Evolutionary conservation across 2,329 filamentous ascomycete species (phyloP).

Genomic region (Aspergillus sp.): DNA sequence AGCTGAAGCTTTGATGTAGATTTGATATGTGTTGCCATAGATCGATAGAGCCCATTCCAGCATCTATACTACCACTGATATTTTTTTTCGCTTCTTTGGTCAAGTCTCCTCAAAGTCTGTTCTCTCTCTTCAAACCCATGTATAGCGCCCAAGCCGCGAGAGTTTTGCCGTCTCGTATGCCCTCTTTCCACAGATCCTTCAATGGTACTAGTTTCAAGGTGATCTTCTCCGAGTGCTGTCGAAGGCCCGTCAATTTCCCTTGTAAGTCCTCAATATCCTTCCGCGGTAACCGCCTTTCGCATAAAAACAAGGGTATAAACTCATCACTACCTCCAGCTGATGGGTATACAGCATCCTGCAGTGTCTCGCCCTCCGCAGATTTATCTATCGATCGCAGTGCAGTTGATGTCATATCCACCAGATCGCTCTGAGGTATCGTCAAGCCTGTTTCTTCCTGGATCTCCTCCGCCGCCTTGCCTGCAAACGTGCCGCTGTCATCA

Average conservation of each 20-base stretch:
- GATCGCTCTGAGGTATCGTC: constrained; percentile 49
- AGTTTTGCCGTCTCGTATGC: constrained; percentile 56
- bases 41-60: constrained; percentile 2
- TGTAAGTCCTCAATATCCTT: constrained; percentile 51
- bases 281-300: constrained; percentile 52
- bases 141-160: constrained; percentile 58
- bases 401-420: constrained; percentile 56
- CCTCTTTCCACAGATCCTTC: constrained; percentile 54
- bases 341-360: constrained; percentile 55
- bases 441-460: constrained; percentile 59
- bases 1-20: constrained; percentile 27
- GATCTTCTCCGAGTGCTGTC: constrained; percentile 59
- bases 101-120: constrained; percentile 36
- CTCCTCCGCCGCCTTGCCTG: constrained; percentile 57
- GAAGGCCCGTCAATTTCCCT: constrained; percentile 55
- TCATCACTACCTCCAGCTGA: constrained; percentile 59
- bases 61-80: background rate
- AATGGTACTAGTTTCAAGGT: constrained; percentile 56
- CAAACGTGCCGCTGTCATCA: constrained; percentile 55
- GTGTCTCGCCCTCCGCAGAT: constrained; percentile 28
- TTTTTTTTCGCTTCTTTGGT: background rate
- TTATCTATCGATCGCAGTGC: constrained; percentile 35
- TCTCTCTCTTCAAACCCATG: constrained; percentile 50
- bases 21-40: background rate
- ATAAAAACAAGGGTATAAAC: constrained; percentile 58